Evolutionary conservation across 2,329 filamentous ascomycete species (phyloP).

Genomic region (Endocalyx cinctus): DNA sequence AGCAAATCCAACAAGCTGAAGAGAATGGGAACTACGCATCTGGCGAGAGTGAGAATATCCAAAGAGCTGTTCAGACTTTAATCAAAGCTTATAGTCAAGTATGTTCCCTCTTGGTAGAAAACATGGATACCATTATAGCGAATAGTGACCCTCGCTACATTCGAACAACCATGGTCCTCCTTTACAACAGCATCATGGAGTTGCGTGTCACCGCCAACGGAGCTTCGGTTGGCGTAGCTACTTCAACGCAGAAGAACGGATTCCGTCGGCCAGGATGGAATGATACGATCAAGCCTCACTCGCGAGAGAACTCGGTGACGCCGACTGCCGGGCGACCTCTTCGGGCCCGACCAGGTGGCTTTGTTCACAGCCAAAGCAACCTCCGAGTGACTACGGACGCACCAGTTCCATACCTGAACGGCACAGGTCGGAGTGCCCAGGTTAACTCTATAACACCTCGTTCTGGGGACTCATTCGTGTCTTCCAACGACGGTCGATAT

Average conservation of each 20-base stretch:
- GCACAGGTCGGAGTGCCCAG: conserved; percentile 45
- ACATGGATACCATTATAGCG: conserved; percentile 60
- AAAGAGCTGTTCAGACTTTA: conserved; percentile 58
- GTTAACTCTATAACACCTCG: conserved; percentile 65
- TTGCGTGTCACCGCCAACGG: conserved; percentile 48
- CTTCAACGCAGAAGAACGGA: conserved; percentile 15
- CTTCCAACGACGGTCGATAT: conserved; percentile 46
- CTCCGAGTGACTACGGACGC: conserved; percentile 56
- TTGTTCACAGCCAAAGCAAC: conserved; percentile 46
- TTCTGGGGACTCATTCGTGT: conserved; percentile 75
- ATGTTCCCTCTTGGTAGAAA: conserved; percentile 54
- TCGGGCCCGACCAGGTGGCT: conserved; percentile 33
- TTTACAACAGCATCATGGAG: conserved; percentile 66
- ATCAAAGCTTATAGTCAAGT: conserved; percentile 63
- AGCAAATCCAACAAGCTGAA: conserved; percentile 55
- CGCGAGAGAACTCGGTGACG: conserved; percentile 48
- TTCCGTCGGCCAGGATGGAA: conserved; percentile 29
- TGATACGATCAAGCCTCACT: conserved; percentile 47
- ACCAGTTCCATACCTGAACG: conserved; percentile 44
- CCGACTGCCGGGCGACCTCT: conserved; percentile 46
- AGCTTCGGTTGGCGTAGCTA: conserved; percentile 18
- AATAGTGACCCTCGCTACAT: conserved; percentile 65
- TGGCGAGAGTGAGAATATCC: conserved; percentile 59
- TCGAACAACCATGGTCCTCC: conserved; percentile 56
- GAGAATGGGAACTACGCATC: conserved; percentile 45